Evolutionary conservation across 176 grass and related monocot genomes (phyloP).

Genomic region (Oryza nivara): DNA sequence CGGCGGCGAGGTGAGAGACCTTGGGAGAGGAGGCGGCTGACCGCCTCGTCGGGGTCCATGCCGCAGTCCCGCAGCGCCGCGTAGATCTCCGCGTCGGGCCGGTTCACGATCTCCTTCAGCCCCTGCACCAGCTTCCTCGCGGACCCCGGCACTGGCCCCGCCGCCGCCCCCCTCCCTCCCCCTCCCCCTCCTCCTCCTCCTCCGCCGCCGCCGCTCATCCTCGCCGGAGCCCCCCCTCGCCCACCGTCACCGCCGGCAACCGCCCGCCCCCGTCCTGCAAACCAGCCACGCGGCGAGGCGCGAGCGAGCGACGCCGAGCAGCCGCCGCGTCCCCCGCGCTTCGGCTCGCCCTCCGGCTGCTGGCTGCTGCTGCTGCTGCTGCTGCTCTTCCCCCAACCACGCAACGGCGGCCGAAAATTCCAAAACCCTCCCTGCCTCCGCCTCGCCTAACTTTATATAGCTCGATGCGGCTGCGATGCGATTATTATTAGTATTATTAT

Average conservation of each 20-base stretch:
- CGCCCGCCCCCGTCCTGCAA: slow-evolving; percentile 27
- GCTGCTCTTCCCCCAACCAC: slow-evolving; percentile 17
- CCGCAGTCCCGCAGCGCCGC: slow-evolving; percentile 87
- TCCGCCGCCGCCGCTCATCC: slow-evolving; percentile 47
- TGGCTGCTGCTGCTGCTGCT: background rate
- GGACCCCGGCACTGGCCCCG: slow-evolving; percentile 62
- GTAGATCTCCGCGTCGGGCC: slow-evolving; percentile 95
- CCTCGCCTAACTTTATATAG: slow-evolving; percentile 51
- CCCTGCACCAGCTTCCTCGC: slow-evolving; percentile 89
- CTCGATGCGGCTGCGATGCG: slow-evolving; percentile 27
- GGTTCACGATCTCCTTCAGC: slow-evolving; percentile 97
- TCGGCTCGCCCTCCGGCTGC: slow-evolving; percentile 26
- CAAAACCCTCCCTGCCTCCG: slow-evolving; percentile 43
- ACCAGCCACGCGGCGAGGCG: slow-evolving; percentile 28
- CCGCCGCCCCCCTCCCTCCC: slow-evolving; percentile 1
- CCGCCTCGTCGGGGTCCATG: slow-evolving; percentile 94
- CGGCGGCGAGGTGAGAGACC: slow-evolving; percentile 45
- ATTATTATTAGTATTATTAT: background rate
- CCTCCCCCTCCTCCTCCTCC: slow-evolving; percentile 11
- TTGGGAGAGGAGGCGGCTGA: slow-evolving; percentile 93
- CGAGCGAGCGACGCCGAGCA: background rate
- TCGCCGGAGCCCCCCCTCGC: slow-evolving; percentile 40
- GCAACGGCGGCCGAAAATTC: slow-evolving; percentile 54
- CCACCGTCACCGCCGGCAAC: slow-evolving; percentile 10
- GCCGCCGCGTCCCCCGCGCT: slow-evolving; percentile 31